Evolutionary conservation across 23 red algal species (phyloP), one percentile per base, ranked within the genome.

Genomic region (Porphyridium purpureum): DNA sequence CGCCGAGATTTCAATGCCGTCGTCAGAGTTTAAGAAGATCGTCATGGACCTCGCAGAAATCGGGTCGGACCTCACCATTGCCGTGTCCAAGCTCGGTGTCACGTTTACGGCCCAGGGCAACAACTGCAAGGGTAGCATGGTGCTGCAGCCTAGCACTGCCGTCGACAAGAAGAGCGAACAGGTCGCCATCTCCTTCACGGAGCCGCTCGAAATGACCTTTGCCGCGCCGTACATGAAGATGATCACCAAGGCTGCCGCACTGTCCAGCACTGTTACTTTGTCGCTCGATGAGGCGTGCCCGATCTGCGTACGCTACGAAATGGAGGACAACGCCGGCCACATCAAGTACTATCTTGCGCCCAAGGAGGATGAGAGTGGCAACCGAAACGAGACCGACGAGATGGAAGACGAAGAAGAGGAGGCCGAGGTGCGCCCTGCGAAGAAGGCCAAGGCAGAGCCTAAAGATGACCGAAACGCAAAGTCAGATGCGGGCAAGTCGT

Each of bases 261-360:
- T 94, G 27, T 76, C 68, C 14, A 77, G 74, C 30, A 68, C 67
- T 31, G 87, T 83, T 29, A 76, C 71, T 0, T 54, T 94, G 29
- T 83, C 68, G 33, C 27, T 94, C 33, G 57, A 53, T 9, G 57
- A 74, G 11, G 87, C 75, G 27, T 49, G 64, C 46, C 87, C 87
- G 35, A 58, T 94, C 9, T 64, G 66, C 21, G 70, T 94, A 2
- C 68, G 84, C 57, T 94, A 76, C 54, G 55, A 64, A 11, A 64
- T 94, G 31, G 71, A 60, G 15, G 72, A 83, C 24, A 66, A 94
- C 25, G 74, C 69, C 49, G 87, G 87, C 20, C 76, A 74, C 36
- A 51, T 94, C 4, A 21, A 62, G 35, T 94, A 84, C 55, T 94
- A 84, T 76, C 74, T 94, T 5, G 87, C 87, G 6, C 87, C 87